Percentiles rank a stretch among this genome's conserved stretches.
These are phyloP conservation scores for Sordariomycetes sp. DNA, from an alignment of 2,329 filamentous ascomycete species.

Conservation along the genomic window DNA sequence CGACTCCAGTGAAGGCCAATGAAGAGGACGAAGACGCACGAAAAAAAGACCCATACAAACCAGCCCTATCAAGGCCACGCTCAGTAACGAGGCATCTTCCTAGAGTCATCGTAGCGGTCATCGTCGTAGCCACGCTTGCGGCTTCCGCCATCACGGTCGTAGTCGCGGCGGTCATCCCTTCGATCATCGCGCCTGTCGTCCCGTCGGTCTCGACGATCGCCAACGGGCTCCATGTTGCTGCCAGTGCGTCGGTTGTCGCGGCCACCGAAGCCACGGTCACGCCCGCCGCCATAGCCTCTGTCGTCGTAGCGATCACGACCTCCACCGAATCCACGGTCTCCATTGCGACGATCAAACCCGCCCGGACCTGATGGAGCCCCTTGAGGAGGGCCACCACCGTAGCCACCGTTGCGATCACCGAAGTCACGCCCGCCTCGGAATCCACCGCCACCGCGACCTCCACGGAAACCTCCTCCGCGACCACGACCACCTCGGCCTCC, in stretches of 20 bases:
- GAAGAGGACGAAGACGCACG: no score
- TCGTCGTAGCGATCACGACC: constrained; percentile 50
- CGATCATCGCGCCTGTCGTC: no score
- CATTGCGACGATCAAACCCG: constrained; percentile 33
- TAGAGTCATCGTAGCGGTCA: constrained; percentile 69
- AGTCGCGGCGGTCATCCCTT: constrained; percentile 31
- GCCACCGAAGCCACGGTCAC: constrained; percentile 22
- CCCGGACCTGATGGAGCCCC: constrained; percentile 53
- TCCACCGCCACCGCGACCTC: constrained; percentile 39
- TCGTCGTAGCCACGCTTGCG: constrained; percentile 68
- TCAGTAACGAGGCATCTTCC: constrained; percentile 59
- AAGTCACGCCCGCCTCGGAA: constrained; percentile 30
- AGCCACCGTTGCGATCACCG: constrained; percentile 13
- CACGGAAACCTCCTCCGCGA: constrained; percentile 40
- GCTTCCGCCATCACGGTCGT: constrained; percentile 50
- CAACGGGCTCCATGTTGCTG: constrained; percentile 78
- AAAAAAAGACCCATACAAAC: no score
- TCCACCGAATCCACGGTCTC: constrained; percentile 21
- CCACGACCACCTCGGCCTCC: constrained; percentile 29
- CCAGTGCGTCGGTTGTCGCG: constrained; percentile 45
- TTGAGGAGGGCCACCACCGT: constrained; percentile 21
- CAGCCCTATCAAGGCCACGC: no score
- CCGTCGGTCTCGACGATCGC: constrained; percentile 33
- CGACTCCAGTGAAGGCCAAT: no score
- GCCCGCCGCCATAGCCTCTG: constrained; percentile 44